Evolutionary conservation across 495 filamentous ascomycete species (phyloP), one percentile per base, ranked within the genome.

Genomic region (Aspergillus ellipticus): DNA sequence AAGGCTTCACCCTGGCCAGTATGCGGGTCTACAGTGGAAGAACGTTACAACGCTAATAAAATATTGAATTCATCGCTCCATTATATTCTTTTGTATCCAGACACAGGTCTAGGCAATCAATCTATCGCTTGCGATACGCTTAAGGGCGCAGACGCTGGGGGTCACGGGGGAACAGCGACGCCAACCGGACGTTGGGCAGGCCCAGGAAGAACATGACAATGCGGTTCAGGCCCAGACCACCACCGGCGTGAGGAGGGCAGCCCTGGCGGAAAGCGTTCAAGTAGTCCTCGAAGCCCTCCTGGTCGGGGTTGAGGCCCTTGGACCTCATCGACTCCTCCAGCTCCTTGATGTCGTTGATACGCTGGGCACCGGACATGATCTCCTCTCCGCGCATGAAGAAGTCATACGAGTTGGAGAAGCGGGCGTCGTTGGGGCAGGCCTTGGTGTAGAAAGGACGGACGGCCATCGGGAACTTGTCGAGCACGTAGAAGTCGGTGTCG

Each of bases 301-400:
- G 81, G 35, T 78, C 68, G 3, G 90, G 89, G 67, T 92, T 82
- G 35, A 96, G 68, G 11, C 87, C 89, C 75, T 93, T 89, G 53
- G 74, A 73, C 43, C 76, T 68, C 78, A 96, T 89, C 10, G 82
- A 80, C 8, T 79, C 79, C 65, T 84, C 79, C 41, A 96, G 78
- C 69, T 88, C 80, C 31, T 76, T 78, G 33, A 89, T 80, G 59
- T 88, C 70, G 78, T 96, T 80, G 63, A 96, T 86, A 73, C 90
- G 88, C 77, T 96, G 90, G 24, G 89, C 90, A 49, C 91, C 91
- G 11, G 84, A 88, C 72, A 92, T 82, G 68, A 95, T 92, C 73
- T 93, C 92, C 73, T 96, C 89, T 17, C 89, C 89, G 60, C 92
- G 86, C 87, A 96, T 89, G 80, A 95, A 92, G 79, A 96, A 90